Conservation (phyloP, 2,329 filamentous ascomycete species). For the Xylaria sp. region DNA sequence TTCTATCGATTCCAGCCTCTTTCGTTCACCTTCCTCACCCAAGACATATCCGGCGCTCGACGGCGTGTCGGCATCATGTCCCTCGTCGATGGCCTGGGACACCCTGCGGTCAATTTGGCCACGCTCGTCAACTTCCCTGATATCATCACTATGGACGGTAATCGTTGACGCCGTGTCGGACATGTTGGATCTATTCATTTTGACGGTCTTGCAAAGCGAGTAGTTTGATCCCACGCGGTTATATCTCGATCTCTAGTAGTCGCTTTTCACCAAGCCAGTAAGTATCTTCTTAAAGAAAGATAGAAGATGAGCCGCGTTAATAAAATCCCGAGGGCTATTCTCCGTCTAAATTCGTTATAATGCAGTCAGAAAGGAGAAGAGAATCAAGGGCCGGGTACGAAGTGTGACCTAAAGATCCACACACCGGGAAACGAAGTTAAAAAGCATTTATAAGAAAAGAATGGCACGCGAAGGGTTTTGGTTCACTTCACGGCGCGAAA, state of each 20-base stretch:
- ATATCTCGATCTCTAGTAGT: neutral
- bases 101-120: conserved; percentile 47
- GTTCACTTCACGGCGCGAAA: neutral
- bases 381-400: neutral
- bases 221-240: neutral
- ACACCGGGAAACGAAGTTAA: neutral
- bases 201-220: neutral
- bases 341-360: conserved; percentile 14
- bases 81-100: conserved; percentile 56
- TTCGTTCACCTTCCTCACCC: conserved; percentile 53
- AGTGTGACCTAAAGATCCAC: neutral
- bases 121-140: conserved; percentile 29
- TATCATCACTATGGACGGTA: conserved; percentile 31
- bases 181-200: conserved; percentile 7
- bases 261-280: neutral
- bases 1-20: conserved; percentile 52
- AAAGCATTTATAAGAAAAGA: neutral
- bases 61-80: conserved; percentile 62
- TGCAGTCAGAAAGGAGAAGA: conserved; percentile 1
- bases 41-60: conserved; percentile 58
- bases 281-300: neutral
- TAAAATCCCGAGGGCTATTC: conserved; percentile 3
- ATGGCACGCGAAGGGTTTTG: neutral
- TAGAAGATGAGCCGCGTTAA: neutral
- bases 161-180: conserved; percentile 41